These are phyloP conservation scores for Serpula lacrymans DNA, from an alignment of 768 basidiomycete species.

Conservation along the genomic window DNA sequence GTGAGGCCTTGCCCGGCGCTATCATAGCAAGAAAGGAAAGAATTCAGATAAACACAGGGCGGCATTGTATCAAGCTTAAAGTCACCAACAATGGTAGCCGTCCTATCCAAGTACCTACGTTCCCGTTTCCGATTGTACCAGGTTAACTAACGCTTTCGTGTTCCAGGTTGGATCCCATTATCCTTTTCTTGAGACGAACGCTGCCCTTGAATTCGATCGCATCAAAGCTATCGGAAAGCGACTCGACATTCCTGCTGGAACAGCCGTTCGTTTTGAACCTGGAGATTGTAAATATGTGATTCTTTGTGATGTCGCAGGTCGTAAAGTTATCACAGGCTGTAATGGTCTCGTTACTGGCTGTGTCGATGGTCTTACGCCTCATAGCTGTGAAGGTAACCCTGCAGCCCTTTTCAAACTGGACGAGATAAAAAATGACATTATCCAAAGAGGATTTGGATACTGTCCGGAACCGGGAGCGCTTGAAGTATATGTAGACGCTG, in stretches of 20 bases:
- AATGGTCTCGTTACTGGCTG: conserved; percentile 65
- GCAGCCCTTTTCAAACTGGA: conserved; percentile 34
- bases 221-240: conserved; percentile 74
- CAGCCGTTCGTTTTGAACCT: conserved; percentile 95
- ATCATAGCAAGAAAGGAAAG: conserved; percentile 61
- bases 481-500: conserved; percentile 47
- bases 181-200: conserved; percentile 90
- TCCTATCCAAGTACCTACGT: conserved; percentile 73
- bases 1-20: conserved; percentile 67
- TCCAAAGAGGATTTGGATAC: conserved; percentile 69
- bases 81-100: conserved; percentile 93
- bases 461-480: conserved; percentile 60
- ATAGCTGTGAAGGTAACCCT: too few species aligned
- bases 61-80: conserved; percentile 62
- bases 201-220: conserved; percentile 79
- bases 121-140: background rate
- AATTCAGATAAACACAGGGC: conserved; percentile 74
- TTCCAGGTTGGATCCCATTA: conserved; percentile 89
- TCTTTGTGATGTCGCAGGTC: conserved; percentile 76
- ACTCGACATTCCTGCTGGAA: conserved; percentile 92
- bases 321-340: conserved; percentile 71
- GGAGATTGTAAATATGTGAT: conserved; percentile 83
- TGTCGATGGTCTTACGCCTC: conserved; percentile 37
- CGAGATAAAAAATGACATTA: conserved; percentile 42
- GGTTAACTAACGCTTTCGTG: conserved; percentile 7